Conservation (phyloP, 768 basidiomycete genomes). For the Trametes coccinea region DNA sequence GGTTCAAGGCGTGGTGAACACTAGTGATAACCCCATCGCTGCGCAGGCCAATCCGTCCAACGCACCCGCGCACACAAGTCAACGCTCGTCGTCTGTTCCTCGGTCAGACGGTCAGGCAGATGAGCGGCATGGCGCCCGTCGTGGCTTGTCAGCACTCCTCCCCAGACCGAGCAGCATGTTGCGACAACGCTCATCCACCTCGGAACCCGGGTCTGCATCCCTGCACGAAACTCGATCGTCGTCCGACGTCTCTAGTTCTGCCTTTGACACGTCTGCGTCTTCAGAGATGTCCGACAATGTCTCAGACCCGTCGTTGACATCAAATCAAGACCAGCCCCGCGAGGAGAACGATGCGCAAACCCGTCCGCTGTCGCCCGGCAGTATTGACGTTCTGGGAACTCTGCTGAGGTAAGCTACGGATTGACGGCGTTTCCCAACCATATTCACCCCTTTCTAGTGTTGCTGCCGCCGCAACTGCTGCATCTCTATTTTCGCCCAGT, state of each 20-base stretch:
- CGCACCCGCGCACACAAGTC: slow-evolving; percentile 28
- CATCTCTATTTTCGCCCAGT: slow-evolving; percentile 66
- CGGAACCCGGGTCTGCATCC: slow-evolving; percentile 5
- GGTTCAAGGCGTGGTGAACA: slow-evolving; percentile 82
- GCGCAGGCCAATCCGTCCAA: slow-evolving; percentile 16
- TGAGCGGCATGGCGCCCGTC: slow-evolving; percentile 36
- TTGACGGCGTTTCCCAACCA: neutral
- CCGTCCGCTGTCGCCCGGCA: slow-evolving; percentile 60
- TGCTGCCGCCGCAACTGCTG: slow-evolving; percentile 90
- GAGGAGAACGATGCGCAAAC: slow-evolving; percentile 28
- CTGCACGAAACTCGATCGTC: slow-evolving; percentile 1
- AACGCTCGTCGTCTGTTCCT: slow-evolving; percentile 33
- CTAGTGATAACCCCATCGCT: slow-evolving; percentile 57
- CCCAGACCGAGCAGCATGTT: slow-evolving; percentile 39
- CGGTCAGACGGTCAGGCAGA: slow-evolving; percentile 22
- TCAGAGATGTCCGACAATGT: slow-evolving; percentile 5
- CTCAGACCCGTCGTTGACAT: slow-evolving; percentile 5
- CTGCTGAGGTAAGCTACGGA: slow-evolving; percentile 60
- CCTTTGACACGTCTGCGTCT: neutral
- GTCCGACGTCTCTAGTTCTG: neutral
- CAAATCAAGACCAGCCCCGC: slow-evolving; percentile 5
- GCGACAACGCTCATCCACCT: slow-evolving; percentile 8
- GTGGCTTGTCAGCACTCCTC: slow-evolving; percentile 40
- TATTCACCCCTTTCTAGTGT: slow-evolving; percentile 44
- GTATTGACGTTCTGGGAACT: slow-evolving; percentile 83